Evolutionary conservation across 108 stramenopile genomes (phyloP), one percentile per base, ranked within the genome.

Genomic region (Cyclotella distinguenda): DNA sequence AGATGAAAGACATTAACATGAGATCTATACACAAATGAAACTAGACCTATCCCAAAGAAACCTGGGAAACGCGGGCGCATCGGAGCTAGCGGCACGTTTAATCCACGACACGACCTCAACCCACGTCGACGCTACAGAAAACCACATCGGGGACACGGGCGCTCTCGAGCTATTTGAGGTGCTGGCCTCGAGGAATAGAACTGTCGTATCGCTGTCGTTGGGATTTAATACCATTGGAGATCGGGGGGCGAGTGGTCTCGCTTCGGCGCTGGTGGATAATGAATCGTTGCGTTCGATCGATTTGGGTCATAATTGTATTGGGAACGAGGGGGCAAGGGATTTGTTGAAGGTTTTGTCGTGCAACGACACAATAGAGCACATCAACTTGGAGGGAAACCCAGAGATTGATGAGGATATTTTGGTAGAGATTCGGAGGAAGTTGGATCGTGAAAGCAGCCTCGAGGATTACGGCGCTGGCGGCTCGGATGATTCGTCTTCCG

Each of bases 261-360:
- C 72, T 15, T 50, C 57, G 39, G 63, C 72, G 1, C 44, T 74
- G 23, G 47, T 74, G 13, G 72, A 74, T 35, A 74, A 74, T 52
- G 72, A 74, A 36, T 34, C 58, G 0, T 30, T 74, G 19, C 0
- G 49, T 1, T 7, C 6, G 13, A 56, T 74, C 15, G 64, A 74
- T 52, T 50, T 74, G 33, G 39, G 58, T 15, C 40, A 53, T 21
- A 74, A 74, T 52, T 36, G 5, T 30, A 74, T 74, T 35, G 44
- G 47, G 9, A 60, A 53, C 35, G 51, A 40, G 21, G 72, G 72
- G 0, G 72, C 54, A 10, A 59, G n/a, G 9, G 72, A 74, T 30
- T 34, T 74, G 27, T 60, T 74, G 16, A 74, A 74, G 44, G 72
- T 74, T 11, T 49, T 74, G 42, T 38, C 48, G 6, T 50, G 56